Conservation (phyloP, 371 early-diverging fungal species). For the Mucor lusitanicus region DNA sequence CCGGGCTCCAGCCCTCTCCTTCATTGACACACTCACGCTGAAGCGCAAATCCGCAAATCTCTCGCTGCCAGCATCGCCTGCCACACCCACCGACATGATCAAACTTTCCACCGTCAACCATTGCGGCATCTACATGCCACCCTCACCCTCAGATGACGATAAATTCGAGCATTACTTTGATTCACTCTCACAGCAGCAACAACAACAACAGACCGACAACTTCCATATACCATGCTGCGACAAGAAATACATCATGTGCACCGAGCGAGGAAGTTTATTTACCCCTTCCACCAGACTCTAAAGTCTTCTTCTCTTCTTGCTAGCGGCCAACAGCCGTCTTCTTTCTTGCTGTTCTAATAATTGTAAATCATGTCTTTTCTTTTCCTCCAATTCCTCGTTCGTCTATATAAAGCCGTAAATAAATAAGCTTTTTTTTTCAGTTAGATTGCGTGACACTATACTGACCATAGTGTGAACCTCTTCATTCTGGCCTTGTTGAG, state of each 20-base stretch:
- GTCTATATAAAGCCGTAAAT: neutral
- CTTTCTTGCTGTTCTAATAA: constrained; percentile 1
- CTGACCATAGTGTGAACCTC: neutral
- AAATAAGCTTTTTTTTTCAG: neutral
- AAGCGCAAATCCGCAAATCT: neutral
- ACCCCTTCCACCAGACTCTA: constrained; percentile 6
- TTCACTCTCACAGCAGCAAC: neutral
- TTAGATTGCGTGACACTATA: neutral
- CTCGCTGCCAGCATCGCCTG: neutral
- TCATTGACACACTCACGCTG: neutral
- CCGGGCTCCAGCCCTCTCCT: neutral
- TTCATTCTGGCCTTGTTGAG: neutral
- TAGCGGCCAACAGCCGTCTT: neutral
- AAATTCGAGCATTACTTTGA: constrained; percentile 4
- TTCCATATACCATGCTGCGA: neutral
- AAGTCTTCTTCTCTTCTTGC: neutral
- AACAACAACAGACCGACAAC: neutral
- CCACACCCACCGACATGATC: constrained; percentile 23
- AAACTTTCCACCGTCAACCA: constrained; percentile 45
- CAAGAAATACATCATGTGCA: neutral
- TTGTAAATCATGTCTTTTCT: neutral
- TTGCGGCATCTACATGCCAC: constrained; percentile 43
- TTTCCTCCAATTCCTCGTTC: constrained; percentile 1
- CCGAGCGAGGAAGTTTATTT: constrained; percentile 2
- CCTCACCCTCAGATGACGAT: constrained; percentile 29